Evolutionary conservation across 2,329 filamentous ascomycete genomes (phyloP), one percentile per base, ranked within the genome.

Genomic region (Verticillium alfalfae): DNA sequence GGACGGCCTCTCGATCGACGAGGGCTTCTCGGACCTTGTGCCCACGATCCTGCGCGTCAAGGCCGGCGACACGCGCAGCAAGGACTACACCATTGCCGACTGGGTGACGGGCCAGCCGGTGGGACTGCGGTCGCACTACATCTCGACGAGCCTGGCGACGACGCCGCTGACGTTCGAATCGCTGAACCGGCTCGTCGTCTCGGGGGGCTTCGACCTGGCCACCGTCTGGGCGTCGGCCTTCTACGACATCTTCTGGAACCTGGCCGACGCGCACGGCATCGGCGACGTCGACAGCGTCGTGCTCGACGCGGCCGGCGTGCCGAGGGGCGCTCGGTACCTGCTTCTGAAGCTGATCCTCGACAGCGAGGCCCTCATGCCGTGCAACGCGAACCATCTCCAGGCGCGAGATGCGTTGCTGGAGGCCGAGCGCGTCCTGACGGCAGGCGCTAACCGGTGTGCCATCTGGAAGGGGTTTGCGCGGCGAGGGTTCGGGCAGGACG

Each of bases 211-310:
- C n/a, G 58, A 59, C 31, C 39, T 59, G 12, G 58, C 58, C 22
- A 63, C 61, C 3, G 59, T 81, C 62, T 83, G 80, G 80, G 77
- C 78, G 0, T 78, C 74, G 1, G 81, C 81, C 69, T 74, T 83
- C 6, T 82, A 83, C 71, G 80, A 83, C 66, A 73, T 82, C n/a
- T 69, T 82, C 62, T 83, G 80, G 80, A 81, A 81, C 69, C 70
- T 83, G 60, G 80, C 81, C 60, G 81, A 82, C 65, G 78, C 79
- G 70, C 70, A 79, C 66, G 81, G 81, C 61, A 79, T 80, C 71
- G 80, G 78, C 63, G 72, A 75, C 60, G 73, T 66, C 0, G 65
- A 67, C 34, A 69, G 70, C 55, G 79, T 80, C 0, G 69, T 69
- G 15, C 77, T 81, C 60, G 66, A 70, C 59, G 38, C 61, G 18